Conservation (phyloP, 768 basidiomycete genomes). For the Phylloporus sp. region DNA sequence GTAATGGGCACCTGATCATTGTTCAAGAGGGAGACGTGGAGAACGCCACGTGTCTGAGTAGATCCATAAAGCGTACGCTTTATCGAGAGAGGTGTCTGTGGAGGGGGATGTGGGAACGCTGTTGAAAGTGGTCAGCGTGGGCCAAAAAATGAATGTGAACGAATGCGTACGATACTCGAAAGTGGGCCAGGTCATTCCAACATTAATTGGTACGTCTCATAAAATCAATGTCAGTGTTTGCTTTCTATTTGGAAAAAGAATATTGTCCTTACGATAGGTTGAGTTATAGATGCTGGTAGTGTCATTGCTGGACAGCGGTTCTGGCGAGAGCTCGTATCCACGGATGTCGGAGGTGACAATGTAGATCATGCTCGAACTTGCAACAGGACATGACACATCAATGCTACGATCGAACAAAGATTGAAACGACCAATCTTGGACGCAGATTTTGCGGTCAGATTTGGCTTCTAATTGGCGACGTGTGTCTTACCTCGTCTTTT, state of each 20-base stretch:
- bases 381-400: conserved; percentile 65
- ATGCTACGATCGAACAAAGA: conserved; percentile 67
- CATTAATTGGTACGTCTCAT: conserved; percentile 42
- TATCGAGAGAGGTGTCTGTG: conserved; percentile 52
- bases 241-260: neutral
- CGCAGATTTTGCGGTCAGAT: conserved; percentile 5
- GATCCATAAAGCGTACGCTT: conserved; percentile 70
- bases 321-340: conserved; percentile 48
- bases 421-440: conserved; percentile 68
- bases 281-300: conserved; percentile 48
- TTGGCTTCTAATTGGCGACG: neutral
- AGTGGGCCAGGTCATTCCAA: conserved; percentile 52
- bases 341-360: conserved; percentile 45
- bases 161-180: conserved; percentile 58
- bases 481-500: conserved; percentile 49
- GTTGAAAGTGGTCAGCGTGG: neutral
- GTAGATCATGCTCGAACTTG: conserved; percentile 51
- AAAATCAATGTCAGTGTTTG: neutral
- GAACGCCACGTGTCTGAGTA: conserved; percentile 71
- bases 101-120: conserved; percentile 37
- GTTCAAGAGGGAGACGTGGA: conserved; percentile 67
- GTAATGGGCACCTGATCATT: conserved; percentile 42
- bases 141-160: neutral
- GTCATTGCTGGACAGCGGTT: conserved; percentile 38
- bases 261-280: conserved; percentile 38